Evolutionary conservation across 2,329 filamentous ascomycete species (phyloP), one percentile per base, ranked within the genome.

Genomic region (Fusarium sp.): DNA sequence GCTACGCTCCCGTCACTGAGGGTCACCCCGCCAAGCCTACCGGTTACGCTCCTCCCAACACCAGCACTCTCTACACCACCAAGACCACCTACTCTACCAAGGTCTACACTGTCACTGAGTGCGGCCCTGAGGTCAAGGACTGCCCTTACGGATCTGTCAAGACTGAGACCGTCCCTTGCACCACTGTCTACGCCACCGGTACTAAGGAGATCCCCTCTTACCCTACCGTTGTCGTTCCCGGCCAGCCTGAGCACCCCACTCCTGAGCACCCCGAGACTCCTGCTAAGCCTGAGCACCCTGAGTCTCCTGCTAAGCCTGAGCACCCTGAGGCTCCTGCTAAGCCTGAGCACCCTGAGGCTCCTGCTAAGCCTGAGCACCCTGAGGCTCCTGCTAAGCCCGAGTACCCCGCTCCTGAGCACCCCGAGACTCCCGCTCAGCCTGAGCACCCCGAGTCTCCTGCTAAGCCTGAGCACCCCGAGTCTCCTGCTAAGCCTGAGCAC

Each of bases 61-160:
- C 52, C 59, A 63, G 54, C 42, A 78, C 76, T 30, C 73, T 75
- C 29, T 78, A 76, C 72, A 76, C 72, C 50, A 81, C 79, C 42
- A 76, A 76, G 71, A 77, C 73, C 32, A 63, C 73, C 20, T 78
- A 75, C 71, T 74, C 72, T 50, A 81, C 79, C 34, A 75, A 75
- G 71, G 76, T 73, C 38, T 78, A 76, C 72, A 79, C 78, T 47
- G 71, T 81, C 59, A 77, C 77, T 18, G 61, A 75, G 58, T 81
- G 79, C 59, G 64, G 76, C 45, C 73, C 77, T 34, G 71, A 62
- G 18, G 73, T 75, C 12, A 67, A 76, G 32, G 68, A 77, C 75
- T 81, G 79, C 76, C 76, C 76, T 38, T 67, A 75, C 50, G 78
- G 78, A 57, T 70, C 67, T 29, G 70, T 77, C 45, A 79, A 75